Evolutionary conservation across 768 basidiomycete species (phyloP).

Genomic region (Psilocybe azurescens): DNA sequence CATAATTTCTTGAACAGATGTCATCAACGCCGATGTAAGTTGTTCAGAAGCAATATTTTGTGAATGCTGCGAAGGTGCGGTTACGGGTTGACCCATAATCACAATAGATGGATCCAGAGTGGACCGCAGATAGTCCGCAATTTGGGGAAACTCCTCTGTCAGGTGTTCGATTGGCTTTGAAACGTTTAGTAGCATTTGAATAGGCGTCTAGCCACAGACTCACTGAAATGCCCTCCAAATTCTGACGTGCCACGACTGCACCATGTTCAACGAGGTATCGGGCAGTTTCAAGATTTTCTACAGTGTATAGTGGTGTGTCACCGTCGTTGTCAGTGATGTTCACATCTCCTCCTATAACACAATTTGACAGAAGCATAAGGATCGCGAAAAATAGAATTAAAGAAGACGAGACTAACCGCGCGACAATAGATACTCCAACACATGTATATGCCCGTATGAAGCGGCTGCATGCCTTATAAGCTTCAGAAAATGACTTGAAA

Average conservation of each 20-base stretch:
- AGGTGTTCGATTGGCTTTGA: constrained; percentile 73
- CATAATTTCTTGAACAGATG: constrained; percentile 71
- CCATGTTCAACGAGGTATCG: constrained; percentile 81
- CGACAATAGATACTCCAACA: constrained; percentile 80
- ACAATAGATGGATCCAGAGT: constrained; percentile 26
- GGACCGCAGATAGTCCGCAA: constrained; percentile 66
- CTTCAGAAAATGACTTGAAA: constrained; percentile 20
- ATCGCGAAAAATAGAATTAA: constrained; percentile 14
- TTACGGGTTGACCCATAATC: constrained; percentile 26
- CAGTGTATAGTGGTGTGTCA: constrained; percentile 91
- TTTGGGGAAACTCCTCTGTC: constrained; percentile 70
- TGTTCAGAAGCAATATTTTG: constrained; percentile 74
- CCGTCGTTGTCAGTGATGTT: constrained; percentile 87
- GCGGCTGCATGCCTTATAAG: constrained; percentile 86
- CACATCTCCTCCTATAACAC: constrained; percentile 74
- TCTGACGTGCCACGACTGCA: constrained; percentile 64
- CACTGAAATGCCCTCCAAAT: constrained; percentile 80
- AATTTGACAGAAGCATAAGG: constrained; percentile 7
- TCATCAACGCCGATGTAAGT: constrained; percentile 71
- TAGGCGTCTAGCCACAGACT: constrained; percentile 30
- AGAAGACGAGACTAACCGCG: constrained; percentile 47
- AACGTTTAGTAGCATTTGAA: constrained; percentile 12
- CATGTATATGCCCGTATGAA: constrained; percentile 81
- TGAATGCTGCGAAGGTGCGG: constrained; percentile 62
- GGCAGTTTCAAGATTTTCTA: constrained; percentile 82